Conservation (phyloP, 2,329 filamentous ascomycete species). For the Hypoxylon sp. region DNA sequence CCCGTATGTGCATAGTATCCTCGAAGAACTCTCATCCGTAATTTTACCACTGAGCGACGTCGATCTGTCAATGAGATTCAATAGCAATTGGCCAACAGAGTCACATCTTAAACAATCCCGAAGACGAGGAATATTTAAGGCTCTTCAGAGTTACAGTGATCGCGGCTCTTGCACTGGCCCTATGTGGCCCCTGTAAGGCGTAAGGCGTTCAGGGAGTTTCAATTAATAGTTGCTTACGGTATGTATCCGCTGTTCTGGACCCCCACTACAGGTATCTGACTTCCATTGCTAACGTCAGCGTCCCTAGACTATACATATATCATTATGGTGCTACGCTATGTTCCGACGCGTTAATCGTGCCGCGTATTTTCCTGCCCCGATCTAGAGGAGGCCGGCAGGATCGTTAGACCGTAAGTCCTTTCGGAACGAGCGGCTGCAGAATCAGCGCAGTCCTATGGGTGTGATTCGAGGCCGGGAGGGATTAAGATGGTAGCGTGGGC, state of each 20-base stretch:
- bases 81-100: constrained; percentile 18
- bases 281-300: not conserved
- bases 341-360: not conserved
- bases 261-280: not conserved
- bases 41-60: not conserved
- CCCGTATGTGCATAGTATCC: constrained; percentile 1
- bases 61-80: constrained; percentile 30
- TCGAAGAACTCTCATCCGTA: not conserved
- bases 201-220: not conserved
- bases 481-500: constrained; percentile 25
- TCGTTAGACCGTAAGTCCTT: not conserved
- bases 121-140: not conserved
- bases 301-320: too few relatives aligned
- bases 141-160: constrained; percentile 4
- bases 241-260: too few relatives aligned
- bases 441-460: constrained; percentile 3
- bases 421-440: constrained; percentile 33
- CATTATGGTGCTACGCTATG: not conserved
- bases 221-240: not conserved
- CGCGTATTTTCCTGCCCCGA: constrained; percentile 25
- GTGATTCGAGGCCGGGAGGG: constrained; percentile 26
- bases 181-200: not conserved
- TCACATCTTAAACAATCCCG: not conserved
- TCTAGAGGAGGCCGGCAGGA: constrained; percentile 27
- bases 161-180: not conserved